Percentiles rank a stretch among this genome's conserved stretches.
Conservation (phyloP, 2,329 filamentous ascomycete species). For the Elsinoe batatas region DNA sequence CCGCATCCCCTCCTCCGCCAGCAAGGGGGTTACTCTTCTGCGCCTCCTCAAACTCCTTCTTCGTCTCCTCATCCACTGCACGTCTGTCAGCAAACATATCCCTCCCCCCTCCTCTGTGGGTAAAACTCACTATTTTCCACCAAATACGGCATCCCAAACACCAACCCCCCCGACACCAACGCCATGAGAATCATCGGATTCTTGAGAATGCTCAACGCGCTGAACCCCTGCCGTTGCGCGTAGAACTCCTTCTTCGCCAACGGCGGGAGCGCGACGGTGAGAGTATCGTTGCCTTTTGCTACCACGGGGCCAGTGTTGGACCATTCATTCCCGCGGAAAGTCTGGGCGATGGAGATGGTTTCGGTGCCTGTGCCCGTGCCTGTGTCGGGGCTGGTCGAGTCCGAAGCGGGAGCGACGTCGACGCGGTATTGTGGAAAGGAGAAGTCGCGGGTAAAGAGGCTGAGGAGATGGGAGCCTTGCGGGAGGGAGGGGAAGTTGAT, state of each 20-base stretch:
- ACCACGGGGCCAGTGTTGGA: slow-evolving; percentile 65
- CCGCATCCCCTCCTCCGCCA: slow-evolving; percentile 29
- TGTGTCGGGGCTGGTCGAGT: slow-evolving; percentile 20
- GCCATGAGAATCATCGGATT: slow-evolving; percentile 96
- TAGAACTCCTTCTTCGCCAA: slow-evolving; percentile 64
- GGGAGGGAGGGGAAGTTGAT: slow-evolving; percentile 68
- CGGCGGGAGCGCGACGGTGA: slow-evolving; percentile 52
- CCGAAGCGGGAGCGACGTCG: slow-evolving; percentile 47
- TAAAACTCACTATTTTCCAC: slow-evolving; percentile 78
- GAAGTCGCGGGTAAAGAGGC: slow-evolving; percentile 65
- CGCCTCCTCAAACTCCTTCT: slow-evolving; percentile 83
- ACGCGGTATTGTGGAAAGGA: slow-evolving; percentile 71
- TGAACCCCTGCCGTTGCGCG: slow-evolving; percentile 57
- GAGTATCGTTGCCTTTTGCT: slow-evolving; percentile 32
- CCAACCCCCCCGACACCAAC: slow-evolving; percentile 68
- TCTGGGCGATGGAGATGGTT: slow-evolving; percentile 64
- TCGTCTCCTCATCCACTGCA: slow-evolving; percentile 91
- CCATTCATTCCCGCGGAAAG: slow-evolving; percentile 84
- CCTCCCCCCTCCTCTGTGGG: neutral
- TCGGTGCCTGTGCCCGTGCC: slow-evolving; percentile 24
- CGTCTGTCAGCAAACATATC: slow-evolving; percentile 16
- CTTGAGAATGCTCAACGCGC: slow-evolving; percentile 67
- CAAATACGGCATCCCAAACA: slow-evolving; percentile 88
- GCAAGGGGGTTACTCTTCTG: slow-evolving; percentile 63
- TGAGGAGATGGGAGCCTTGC: slow-evolving; percentile 67